Evolutionary conservation across 2,329 filamentous ascomycete species (phyloP).

Genomic region (Hirsutella rhossiliensis): DNA sequence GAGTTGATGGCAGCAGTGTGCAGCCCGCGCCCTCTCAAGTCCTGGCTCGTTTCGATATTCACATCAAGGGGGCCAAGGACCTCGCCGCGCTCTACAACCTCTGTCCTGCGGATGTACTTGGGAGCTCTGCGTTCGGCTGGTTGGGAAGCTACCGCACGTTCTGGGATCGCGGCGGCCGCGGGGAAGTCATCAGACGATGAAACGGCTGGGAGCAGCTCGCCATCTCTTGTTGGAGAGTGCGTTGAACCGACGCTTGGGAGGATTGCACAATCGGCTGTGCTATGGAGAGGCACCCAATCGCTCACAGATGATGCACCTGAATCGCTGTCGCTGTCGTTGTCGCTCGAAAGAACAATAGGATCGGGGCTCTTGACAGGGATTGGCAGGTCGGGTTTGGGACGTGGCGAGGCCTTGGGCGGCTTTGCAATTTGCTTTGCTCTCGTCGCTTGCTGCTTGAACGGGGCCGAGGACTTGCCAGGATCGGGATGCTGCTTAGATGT

Average conservation of each 20-base stretch:
- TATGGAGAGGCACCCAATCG: not conserved
- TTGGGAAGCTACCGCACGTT: too few relatives aligned
- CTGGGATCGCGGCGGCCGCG: too few relatives aligned
- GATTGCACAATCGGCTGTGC: not conserved
- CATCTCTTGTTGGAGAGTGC: not conserved
- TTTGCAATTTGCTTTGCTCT: not conserved
- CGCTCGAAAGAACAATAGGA: not conserved
- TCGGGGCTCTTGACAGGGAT: not conserved
- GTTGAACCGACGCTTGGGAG: not conserved
- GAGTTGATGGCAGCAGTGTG: too few relatives aligned
- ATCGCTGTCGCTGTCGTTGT: not conserved
- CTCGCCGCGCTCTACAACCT: too few relatives aligned
- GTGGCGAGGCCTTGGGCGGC: not conserved
- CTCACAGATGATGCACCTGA: not conserved
- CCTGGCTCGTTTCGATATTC: too few relatives aligned
- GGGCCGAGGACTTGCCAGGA: not conserved
- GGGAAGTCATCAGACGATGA: too few relatives aligned
- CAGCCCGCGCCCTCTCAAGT: too few relatives aligned
- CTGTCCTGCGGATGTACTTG: too few relatives aligned
- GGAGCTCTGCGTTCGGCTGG: too few relatives aligned
- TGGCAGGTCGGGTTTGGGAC: not conserved
- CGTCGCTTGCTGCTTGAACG: not conserved
- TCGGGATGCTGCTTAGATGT: not conserved
- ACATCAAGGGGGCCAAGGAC: too few relatives aligned
- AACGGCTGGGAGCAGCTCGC: too few relatives aligned